phyloP scores from a whole-genome alignment of 1,284 basidiomycete genomes.

The Cutaneotrichosporon dermatis region DNA sequence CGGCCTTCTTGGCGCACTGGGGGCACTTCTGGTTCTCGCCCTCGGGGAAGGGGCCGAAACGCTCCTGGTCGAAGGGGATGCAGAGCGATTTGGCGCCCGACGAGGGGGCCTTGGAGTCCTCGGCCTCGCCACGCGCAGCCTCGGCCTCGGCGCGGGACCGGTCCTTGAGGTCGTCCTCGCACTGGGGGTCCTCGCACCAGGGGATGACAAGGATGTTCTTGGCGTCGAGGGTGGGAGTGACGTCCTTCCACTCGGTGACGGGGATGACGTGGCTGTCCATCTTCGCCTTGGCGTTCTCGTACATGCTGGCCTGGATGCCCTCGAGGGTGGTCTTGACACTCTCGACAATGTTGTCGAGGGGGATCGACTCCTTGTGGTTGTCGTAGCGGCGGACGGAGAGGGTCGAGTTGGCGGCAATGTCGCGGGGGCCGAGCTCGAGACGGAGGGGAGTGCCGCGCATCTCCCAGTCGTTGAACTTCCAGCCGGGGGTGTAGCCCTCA shows the following conservation, averaged over 20 bases:
- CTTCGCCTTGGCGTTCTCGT: conserved; percentile 65
- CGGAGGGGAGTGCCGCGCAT: conserved; percentile 96
- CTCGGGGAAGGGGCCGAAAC: conserved; percentile 59
- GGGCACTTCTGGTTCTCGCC: conserved; percentile 82
- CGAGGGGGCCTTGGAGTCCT: conserved; percentile 92
- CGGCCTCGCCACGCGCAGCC: conserved; percentile 56
- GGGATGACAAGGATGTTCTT: conserved; percentile 88
- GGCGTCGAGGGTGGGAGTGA: conserved; percentile 83
- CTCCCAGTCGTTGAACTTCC: conserved; percentile 99
- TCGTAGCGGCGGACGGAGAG: conserved; percentile 85
- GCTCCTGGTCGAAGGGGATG: conserved; percentile 91
- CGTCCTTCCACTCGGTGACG: conserved; percentile 81
- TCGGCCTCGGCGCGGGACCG: conserved; percentile 64
- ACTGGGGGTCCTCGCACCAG: conserved; percentile 92
- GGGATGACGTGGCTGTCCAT: conserved; percentile 71
- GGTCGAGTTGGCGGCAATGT: conserved; percentile 77
- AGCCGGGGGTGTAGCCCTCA: conserved; percentile 95
- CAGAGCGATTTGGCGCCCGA: conserved; percentile 96
- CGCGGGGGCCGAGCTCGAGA: conserved; percentile 92
- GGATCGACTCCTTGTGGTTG: conserved; percentile 69
- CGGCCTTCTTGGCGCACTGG: conserved; percentile 76
- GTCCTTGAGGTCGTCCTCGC: conserved; percentile 99
- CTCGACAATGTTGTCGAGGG: conserved; percentile 60
- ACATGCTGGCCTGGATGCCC: conserved; percentile 88
- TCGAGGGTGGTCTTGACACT: conserved; percentile 67